phyloP scores from a whole-genome alignment of 176 grass and related monocot species.

The Oryza brachyantha region DNA sequence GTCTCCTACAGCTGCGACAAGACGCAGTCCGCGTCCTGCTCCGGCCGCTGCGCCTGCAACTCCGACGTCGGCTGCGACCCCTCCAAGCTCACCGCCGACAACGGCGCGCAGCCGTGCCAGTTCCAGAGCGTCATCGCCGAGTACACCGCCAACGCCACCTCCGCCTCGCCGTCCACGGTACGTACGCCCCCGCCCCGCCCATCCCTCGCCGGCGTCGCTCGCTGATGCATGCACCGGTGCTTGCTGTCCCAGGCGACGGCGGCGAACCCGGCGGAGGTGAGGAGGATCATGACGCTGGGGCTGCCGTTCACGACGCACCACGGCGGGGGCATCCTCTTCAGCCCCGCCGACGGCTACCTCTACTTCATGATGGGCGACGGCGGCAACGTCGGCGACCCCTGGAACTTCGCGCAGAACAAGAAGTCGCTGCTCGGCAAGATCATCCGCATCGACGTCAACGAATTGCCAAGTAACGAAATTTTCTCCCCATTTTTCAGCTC shows the following conservation, averaged over 20 bases:
- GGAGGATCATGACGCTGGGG: conserved; percentile 72
- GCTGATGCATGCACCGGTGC: background rate
- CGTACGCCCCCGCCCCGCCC: background rate
- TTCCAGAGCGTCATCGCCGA: conserved; percentile 79
- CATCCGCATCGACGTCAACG: conserved; percentile 61
- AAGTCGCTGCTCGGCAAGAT: conserved; percentile 82
- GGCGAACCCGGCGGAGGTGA: conserved; percentile 65
- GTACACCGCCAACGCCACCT: conserved; percentile 67
- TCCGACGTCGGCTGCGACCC: conserved; percentile 80
- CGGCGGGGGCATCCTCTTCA: conserved; percentile 71
- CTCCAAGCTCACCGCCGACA: conserved; percentile 49
- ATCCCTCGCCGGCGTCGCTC: background rate
- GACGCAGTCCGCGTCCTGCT: conserved; percentile 53
- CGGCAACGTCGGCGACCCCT: conserved; percentile 67
- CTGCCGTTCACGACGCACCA: conserved; percentile 80
- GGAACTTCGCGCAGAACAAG: conserved; percentile 97
- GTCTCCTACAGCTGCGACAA: conserved; percentile 95
- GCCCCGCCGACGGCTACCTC: conserved; percentile 69
- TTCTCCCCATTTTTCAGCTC: background rate
- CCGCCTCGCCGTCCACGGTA: conserved; percentile 57
- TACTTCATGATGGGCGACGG: conserved; percentile 97
- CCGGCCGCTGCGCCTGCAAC: conserved; percentile 89
- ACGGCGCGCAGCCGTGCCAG: conserved; percentile 66
- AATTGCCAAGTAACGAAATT: conserved; percentile 52
- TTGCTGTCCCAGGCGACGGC: conserved; percentile 40